Base-by-base conservation (phyloP, 257 asterid species). In the Fraxinus americana region DNA sequence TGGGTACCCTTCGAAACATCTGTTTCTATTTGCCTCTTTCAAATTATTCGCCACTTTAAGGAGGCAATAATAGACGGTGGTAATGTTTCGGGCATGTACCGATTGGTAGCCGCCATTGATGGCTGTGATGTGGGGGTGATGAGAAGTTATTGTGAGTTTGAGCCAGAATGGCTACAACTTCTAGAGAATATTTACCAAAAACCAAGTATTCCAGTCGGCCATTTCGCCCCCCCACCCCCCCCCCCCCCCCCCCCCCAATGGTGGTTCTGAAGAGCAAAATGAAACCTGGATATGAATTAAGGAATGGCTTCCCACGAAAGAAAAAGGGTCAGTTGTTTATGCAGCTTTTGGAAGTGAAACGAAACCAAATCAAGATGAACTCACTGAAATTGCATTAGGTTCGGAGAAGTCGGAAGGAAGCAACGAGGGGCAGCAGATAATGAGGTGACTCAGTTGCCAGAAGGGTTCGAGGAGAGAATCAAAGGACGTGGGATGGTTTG, bases 371-470 rank as follows among this genome's bases (percentile, higher is more conserved):
- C 79, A 83, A 69, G 65, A 69, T 0, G 82, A 87, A 74, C 70
- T 87, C 27, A 43, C 27, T 10, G 85, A 87, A 74, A 54, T 87
- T 7, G 85, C 88, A 0, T 68, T 71, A 0, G 88, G 86, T n/a
- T 73, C 81, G 32, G 87, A 87, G 48, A 36, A 38, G 0, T 79
- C 86, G 7, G 84, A 82, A 1, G 2, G 30, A 29, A 54, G 48
- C 36, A 16, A 19, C 41, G 27, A 0, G 80, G 75, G 5, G 6
- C 65, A 59, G 36, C 80, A 5, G 43, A 30, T 29, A 9, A 21
- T 4, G 67, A 48, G 34, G 57, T 50, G 38, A 10, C 77, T 19
- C 65, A 68, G 41, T 69, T 86, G 6, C 86, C 82, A 6, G 68
- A 74, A 23, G 87, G 86, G 68, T 83, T 83, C 23, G 80, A 81